A percentile compares a stretch with the other conserved stretches of the same genome.
These are phyloP conservation scores for Cercophora newfieldiana DNA, from an alignment of 495 filamentous ascomycete species.

Conservation along the genomic window DNA sequence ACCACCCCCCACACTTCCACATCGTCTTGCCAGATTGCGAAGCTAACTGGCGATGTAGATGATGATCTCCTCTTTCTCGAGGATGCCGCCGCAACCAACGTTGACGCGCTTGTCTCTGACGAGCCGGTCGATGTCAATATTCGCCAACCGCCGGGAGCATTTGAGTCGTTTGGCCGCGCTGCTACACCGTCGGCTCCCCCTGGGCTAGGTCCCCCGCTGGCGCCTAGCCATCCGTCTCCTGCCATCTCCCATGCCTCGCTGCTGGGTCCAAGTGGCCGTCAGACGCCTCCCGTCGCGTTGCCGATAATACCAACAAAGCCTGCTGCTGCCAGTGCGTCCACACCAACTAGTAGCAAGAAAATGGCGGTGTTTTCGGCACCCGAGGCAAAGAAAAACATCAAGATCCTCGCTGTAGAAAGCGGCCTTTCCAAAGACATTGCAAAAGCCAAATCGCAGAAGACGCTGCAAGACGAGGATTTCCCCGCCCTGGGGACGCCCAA, in stretches of 20 bases:
- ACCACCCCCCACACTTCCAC: constrained; percentile 13
- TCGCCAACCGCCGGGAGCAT: constrained; percentile 37
- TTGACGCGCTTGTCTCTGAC: constrained; percentile 60
- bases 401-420: constrained; percentile 44
- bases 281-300: constrained; percentile 26
- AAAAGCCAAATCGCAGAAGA: constrained; percentile 43
- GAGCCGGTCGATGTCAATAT: constrained; percentile 35
- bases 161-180: constrained; percentile 48
- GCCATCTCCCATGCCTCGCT: constrained; percentile 29
- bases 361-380: constrained; percentile 12
- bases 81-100: constrained; percentile 52
- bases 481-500: constrained; percentile 53
- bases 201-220: constrained; percentile 60
- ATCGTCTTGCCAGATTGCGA: constrained; percentile 27
- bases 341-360: constrained; percentile 31
- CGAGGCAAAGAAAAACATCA: constrained; percentile 51
- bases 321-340: constrained; percentile 11
- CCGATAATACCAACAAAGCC: constrained; percentile 27
- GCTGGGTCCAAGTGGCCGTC: constrained; percentile 5
- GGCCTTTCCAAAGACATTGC: constrained; percentile 50
- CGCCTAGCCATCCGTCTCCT: constrained; percentile 54
- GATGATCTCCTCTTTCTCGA: constrained; percentile 52
- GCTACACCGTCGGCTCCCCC: constrained; percentile 65
- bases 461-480: constrained; percentile 59
- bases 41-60: constrained; percentile 46